These are phyloP conservation scores for Globisporangium uncinulatum DNA, from an alignment of 352 stramenopile species.

Conservation along the genomic window DNA sequence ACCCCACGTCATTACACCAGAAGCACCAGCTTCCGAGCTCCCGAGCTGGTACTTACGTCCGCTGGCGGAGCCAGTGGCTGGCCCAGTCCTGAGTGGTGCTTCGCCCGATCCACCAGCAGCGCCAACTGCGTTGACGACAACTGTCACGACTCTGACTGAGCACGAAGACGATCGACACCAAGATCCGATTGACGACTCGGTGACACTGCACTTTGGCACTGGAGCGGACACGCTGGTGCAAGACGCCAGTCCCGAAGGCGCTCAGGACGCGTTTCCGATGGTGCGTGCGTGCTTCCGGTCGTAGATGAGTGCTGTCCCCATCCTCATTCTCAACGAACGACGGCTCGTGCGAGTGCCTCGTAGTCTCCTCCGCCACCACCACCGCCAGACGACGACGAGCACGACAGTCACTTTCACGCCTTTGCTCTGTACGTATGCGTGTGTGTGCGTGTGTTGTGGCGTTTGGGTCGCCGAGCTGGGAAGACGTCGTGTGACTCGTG, in stretches of 20 bases:
- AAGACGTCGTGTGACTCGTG: too few relatives aligned
- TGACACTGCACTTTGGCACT: too few relatives aligned
- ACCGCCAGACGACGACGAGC: slow-evolving; percentile 38
- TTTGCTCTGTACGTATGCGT: slow-evolving; percentile 21
- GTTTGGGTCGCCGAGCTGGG: too few relatives aligned
- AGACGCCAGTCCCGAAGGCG: background rate
- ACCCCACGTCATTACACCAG: too few relatives aligned
- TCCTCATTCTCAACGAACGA: background rate
- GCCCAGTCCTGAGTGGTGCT: background rate
- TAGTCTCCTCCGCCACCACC: slow-evolving; percentile 46
- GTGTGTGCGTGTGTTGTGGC: too few relatives aligned
- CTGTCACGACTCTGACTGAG: background rate
- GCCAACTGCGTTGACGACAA: too few relatives aligned
- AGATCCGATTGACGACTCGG: background rate
- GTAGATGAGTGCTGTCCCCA: background rate
- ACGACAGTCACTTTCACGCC: slow-evolving; percentile 19
- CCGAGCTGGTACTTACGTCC: slow-evolving; percentile 8
- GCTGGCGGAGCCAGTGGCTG: background rate
- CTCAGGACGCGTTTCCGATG: background rate
- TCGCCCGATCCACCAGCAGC: background rate
- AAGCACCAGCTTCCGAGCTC: background rate
- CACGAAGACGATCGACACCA: background rate
- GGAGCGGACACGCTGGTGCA: background rate
- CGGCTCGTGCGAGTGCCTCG: background rate
- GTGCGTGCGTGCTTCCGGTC: background rate